These are phyloP conservation scores for Candida andamanensis DNA, from an alignment of 805 yeast species.

Conservation along the genomic window DNA sequence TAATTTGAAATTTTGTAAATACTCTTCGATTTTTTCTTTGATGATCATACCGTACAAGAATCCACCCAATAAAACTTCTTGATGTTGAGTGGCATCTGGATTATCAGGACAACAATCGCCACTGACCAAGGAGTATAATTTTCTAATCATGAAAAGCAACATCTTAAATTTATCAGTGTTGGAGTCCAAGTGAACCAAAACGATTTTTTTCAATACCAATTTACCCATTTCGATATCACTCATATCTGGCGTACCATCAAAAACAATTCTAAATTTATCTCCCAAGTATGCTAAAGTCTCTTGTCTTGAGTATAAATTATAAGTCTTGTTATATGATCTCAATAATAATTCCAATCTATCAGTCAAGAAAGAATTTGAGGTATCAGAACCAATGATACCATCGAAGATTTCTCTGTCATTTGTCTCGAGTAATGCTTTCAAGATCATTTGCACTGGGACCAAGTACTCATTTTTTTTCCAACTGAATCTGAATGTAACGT, in stretches of 20 bases:
- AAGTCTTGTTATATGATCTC: constrained; percentile 74
- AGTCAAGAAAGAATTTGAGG: constrained; percentile 84
- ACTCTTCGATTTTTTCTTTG: constrained; percentile 95
- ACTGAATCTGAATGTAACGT: constrained; percentile 91
- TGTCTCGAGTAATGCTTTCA: constrained; percentile 85
- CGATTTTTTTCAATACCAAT: constrained; percentile 76
- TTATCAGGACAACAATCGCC: constrained; percentile 96
- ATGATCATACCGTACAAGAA: constrained; percentile 94
- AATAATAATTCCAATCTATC: constrained; percentile 94
- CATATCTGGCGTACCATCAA: constrained; percentile 82
- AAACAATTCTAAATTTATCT: constrained; percentile 90
- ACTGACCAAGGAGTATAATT: constrained; percentile 88
- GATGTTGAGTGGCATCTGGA: constrained; percentile 99
- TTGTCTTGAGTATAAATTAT: constrained; percentile 69
- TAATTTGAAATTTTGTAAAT: constrained; percentile 62
- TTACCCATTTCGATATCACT: constrained; percentile 89
- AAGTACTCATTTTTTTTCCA: constrained; percentile 96
- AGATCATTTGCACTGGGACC: constrained; percentile 87
- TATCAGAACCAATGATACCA: constrained; percentile 89
- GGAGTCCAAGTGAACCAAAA: constrained; percentile 77
- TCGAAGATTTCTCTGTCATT: constrained; percentile 94
- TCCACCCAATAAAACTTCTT: constrained; percentile 92
- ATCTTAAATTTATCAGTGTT: constrained; percentile 79
- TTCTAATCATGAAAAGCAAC: constrained; percentile 91
- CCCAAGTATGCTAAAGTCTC: constrained; percentile 94